Percentiles rank a stretch among this genome's conserved stretches.
Conservation (phyloP, 352 stramenopile species). For the Phytophthora citrophthora region DNA sequence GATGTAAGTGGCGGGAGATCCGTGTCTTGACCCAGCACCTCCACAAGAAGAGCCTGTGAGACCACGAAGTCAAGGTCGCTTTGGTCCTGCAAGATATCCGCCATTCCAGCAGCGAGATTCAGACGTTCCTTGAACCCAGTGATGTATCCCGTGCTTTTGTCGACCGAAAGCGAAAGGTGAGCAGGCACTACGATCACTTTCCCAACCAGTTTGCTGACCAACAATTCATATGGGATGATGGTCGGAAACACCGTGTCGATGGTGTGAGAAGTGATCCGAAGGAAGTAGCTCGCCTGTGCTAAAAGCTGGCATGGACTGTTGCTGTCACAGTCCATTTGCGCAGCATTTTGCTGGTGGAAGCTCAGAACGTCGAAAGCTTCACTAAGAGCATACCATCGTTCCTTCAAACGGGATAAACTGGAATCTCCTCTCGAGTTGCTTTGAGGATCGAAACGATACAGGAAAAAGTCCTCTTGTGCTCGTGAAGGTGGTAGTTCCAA, state of each 20-base stretch:
- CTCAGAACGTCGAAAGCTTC: slow-evolving; percentile 6
- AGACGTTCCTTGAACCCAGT: slow-evolving; percentile 3
- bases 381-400: slow-evolving; percentile 1
- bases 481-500: background rate
- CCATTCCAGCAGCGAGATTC: slow-evolving; percentile 1
- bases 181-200: slow-evolving; percentile 15
- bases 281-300: background rate
- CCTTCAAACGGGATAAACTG: background rate
- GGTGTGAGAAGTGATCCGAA: slow-evolving; percentile 1
- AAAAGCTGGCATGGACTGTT: background rate
- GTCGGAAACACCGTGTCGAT: slow-evolving; percentile 9
- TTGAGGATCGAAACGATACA: slow-evolving; percentile 1
- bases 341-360: background rate
- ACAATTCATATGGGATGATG: background rate
- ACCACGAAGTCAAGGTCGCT: background rate
- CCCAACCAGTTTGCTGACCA: background rate
- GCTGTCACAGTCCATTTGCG: background rate
- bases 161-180: slow-evolving; percentile 2
- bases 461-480: slow-evolving; percentile 1
- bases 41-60: slow-evolving; percentile 1
- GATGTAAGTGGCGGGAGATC: background rate
- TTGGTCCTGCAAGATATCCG: background rate
- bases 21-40: background rate
- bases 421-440: background rate
- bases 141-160: slow-evolving; percentile 12